Percentiles rank a stretch among this genome's conserved stretches.
Evolutionary conservation across 192 early-diverging fungal species (phyloP).

Genomic region (Jimgerdemannia lactiflua): DNA sequence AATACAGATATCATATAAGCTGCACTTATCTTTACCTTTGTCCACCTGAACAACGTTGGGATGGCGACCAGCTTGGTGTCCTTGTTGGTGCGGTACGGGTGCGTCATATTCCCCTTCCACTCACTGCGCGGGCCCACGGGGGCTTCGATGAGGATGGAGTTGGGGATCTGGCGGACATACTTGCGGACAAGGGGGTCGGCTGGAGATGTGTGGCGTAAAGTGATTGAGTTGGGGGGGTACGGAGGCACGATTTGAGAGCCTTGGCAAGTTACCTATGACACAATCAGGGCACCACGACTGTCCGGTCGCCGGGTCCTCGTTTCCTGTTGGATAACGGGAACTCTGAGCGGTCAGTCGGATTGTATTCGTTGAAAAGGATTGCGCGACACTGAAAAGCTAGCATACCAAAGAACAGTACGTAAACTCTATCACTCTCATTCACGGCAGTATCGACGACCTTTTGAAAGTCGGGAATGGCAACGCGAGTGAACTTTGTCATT

Average conservation of each 20-base stretch:
- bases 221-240: too few relatives aligned
- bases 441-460: neutral
- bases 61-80: constrained; percentile 29
- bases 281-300: constrained; percentile 54
- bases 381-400: neutral
- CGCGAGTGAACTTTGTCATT: neutral
- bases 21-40: neutral
- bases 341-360: neutral
- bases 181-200: constrained; percentile 43
- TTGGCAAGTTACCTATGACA: constrained; percentile 29
- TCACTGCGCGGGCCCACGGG: constrained; percentile 30
- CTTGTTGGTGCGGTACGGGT: constrained; percentile 32
- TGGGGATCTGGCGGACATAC: constrained; percentile 16
- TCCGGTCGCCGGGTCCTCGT: constrained; percentile 31
- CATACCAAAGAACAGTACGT: neutral
- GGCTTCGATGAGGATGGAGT: constrained; percentile 36
- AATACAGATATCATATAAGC: too few relatives aligned
- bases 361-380: neutral
- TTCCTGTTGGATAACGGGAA: constrained; percentile 10
- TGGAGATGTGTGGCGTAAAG: constrained; percentile 1
- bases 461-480: neutral
- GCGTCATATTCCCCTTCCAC: constrained; percentile 28
- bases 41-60: constrained; percentile 40
- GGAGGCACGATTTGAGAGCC: too few relatives aligned
- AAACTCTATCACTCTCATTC: neutral